Base-by-base conservation (phyloP, 2,329 filamentous ascomycete species). In the Fusarium hainanense region DNA sequence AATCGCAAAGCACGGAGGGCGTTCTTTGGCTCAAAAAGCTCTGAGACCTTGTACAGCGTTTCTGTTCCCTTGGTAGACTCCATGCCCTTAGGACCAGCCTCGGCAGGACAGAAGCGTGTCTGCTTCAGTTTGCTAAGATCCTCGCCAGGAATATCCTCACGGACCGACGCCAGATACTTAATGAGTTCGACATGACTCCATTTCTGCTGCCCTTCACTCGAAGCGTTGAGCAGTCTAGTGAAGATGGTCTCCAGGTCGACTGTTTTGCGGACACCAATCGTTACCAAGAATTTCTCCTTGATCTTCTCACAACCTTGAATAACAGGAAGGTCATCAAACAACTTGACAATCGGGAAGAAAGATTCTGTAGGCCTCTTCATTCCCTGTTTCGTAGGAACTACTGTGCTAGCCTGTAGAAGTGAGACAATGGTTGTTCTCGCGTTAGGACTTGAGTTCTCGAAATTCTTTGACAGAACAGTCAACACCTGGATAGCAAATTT, bases 171-270 rank as follows among this genome's bases (percentile, higher is more conserved):
- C 44, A 99, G 87, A 74, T 99, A 99, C 74, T 94, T 95, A 79
- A 99, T 94, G 27, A 99, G 84, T 77, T 99, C 95, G 65, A 97
- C 90, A 77, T 98, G 95, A 61, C 93, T 98, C 93, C 93, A 97
- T 78, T 90, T 90, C 64, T 85, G 86, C 27, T 86, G 85, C n/a
- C 84, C 83, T 12, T 85, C 82, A 1, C 83, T 76, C 0, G 89
- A 84, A 18, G 87, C 85, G 54, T 87, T 90, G 71, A 98, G 86
- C 44, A 99, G 85, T 46, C 95, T 88, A 25, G 92, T 92, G 75
- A 99, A 98, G 30, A 99, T 97, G 30, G 97, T 95, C 32, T 93
- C 93, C 3, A 99, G 83, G 72, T 99, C 96, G 21, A 99, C 90
- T 0, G 96, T 99, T 82, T 98, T 98, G 63, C 96, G 90, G 27